These are phyloP conservation scores for Oryza officinalis DNA, from an alignment of 176 grass and related monocot species.

Conservation along the genomic window DNA sequence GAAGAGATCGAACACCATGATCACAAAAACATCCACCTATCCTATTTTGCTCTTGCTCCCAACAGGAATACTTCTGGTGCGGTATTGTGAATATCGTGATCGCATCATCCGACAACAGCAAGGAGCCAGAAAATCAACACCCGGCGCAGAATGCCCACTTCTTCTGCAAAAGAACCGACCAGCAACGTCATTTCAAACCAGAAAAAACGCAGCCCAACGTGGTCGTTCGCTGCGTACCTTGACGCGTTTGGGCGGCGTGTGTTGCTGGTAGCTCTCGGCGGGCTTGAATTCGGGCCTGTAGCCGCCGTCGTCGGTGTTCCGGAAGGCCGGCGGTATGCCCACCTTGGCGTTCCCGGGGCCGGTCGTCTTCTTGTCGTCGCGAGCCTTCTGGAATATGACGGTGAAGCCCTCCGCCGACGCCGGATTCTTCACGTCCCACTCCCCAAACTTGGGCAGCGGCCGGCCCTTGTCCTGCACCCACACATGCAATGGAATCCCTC, in stretches of 20 bases:
- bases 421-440: constrained; percentile 74
- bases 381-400: constrained; percentile 73
- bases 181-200: not conserved
- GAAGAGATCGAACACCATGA: not conserved
- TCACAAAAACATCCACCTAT: not conserved
- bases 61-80: not conserved
- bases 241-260: constrained; percentile 34
- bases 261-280: not conserved
- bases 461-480: constrained; percentile 40
- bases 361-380: constrained; percentile 62
- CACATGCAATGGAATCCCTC: not conserved
- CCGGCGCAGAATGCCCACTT: constrained; percentile 39
- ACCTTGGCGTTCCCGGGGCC: constrained; percentile 7
- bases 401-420: constrained; percentile 64
- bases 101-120: not conserved
- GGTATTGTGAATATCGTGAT: not conserved
- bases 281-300: constrained; percentile 19
- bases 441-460: constrained; percentile 71
- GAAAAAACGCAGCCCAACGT: not conserved
- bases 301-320: not conserved
- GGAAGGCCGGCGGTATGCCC: constrained; percentile 36
- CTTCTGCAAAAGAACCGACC: constrained; percentile 21
- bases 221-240: constrained; percentile 1
- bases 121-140: not conserved
- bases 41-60: not conserved